phyloP scores from a whole-genome alignment of 2,329 filamentous ascomycete genomes.

The Cladosporium sp. region DNA sequence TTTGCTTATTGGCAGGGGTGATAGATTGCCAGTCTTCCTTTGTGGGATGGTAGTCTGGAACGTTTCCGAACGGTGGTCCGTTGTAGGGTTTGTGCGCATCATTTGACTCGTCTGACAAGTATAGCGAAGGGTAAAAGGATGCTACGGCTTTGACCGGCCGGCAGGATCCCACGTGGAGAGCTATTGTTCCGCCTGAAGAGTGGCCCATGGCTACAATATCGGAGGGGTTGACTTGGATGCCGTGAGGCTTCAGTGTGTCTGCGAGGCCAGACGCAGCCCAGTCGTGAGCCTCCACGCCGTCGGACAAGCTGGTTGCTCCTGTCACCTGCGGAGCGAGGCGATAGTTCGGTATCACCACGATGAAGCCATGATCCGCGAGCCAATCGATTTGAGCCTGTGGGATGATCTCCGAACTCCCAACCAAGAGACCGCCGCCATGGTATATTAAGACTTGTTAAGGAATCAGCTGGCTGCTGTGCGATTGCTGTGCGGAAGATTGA shows the following conservation, averaged over 20 bases:
- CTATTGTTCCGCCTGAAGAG: conserved; percentile 40
- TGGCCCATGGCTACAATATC: conserved; percentile 42
- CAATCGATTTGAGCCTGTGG: conserved; percentile 25
- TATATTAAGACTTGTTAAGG: conserved; percentile 21
- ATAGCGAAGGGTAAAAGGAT: conserved; percentile 26
- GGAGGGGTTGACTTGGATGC: conserved; percentile 32
- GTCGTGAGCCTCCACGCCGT: conserved; percentile 39
- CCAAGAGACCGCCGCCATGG: conserved; percentile 25
- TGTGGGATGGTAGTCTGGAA: conserved; percentile 24
- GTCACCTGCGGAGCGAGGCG: conserved; percentile 38
- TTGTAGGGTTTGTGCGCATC: conserved; percentile 20
- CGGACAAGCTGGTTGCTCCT: conserved; percentile 36
- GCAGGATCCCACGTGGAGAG: conserved; percentile 47
- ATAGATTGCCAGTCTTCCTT: conserved; percentile 23
- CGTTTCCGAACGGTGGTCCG: conserved; percentile 22
- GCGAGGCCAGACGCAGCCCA: conserved; percentile 40
- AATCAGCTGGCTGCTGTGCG: not conserved
- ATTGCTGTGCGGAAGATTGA: not conserved
- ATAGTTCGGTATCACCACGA: conserved; percentile 30
- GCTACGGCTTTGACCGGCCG: conserved; percentile 23
- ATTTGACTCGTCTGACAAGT: conserved; percentile 19
- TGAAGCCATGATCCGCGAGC: conserved; percentile 21
- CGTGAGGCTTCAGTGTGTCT: conserved; percentile 19
- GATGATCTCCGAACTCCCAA: conserved; percentile 25
- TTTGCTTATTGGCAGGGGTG: conserved; percentile 18